Evolutionary conservation across 345 rosid genomes (phyloP), one percentile per base, ranked within the genome.

Genomic region (Pistacia atlantica): DNA sequence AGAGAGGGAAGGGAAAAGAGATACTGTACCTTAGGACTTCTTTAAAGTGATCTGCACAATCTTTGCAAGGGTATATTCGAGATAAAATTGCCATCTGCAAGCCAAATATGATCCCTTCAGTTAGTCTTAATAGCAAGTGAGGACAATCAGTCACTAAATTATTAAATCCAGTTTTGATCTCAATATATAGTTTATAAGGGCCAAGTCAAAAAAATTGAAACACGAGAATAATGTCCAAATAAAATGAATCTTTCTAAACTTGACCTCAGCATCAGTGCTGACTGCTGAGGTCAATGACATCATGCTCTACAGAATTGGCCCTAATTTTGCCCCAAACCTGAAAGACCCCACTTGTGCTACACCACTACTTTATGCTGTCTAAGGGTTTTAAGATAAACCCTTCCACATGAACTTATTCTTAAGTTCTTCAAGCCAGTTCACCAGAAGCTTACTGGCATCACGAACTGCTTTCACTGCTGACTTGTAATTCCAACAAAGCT

Each of bases 41-140:
- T 87, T 90, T 91, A 67, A 93, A 96, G 83, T 96, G 99, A 84
- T 91, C 98, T 1, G 98, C 98, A 74, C 98, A 96, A 80, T 93
- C 95, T 86, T 89, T 87, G 88, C 99, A 93, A 77, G 97, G 98
- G 80, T 96, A 93, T 87, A 93, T 88, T 69, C 97, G 85, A 67
- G 97, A 91, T 83, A 96, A 77, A 84, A 96, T 92, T 31, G 89
- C 85, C 98, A 96, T 96, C 99, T 93, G 87, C 78, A 82, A 8
- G 70, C 59, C 74, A 65, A 73, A 77, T 22, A 68, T 64, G 72
- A 58, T 60, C 56, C 60, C 10, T 25, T 80, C 51, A 64, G 60
- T 69, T 51, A n/a, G 37, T 60, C 64, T 67, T 31, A 35, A 51
- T 14, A 31, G 28, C 37, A 35, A 58, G 51, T 42, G 65, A 16